Base-by-base conservation (phyloP, 2,329 filamentous ascomycete genomes). In the Colletotrichum acutatum region DNA sequence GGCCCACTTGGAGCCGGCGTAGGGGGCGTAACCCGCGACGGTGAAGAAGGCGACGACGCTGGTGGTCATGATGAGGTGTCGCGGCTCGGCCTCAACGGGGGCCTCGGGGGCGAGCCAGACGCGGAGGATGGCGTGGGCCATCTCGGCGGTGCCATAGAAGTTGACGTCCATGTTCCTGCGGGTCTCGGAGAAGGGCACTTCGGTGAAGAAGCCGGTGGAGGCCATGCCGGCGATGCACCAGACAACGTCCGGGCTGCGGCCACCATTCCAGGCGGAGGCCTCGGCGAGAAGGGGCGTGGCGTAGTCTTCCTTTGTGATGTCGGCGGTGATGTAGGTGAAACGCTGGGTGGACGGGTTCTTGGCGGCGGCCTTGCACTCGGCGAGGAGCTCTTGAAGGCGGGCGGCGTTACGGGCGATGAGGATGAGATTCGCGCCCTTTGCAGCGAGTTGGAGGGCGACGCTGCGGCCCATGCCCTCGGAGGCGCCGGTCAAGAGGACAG, bases 391-490 rank as follows among this genome's bases (percentile, higher is more conserved):
- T 76, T 94, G 87, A 28, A 99, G 93, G 81, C 96, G 97, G 71
- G 84, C 84, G 14, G 90, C 86, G 76, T 92, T 94, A 67, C 97
- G 93, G 16, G 96, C 92, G 63, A 98, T 92, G 75, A 98, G 91
- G 75, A 97, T 90, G 68, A 99, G 82, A 82, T 95, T 94, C 72
- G 97, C 96, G 59, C 97, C 97, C 82, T 95, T 95, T 62, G 89
- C 86, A 3, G 96, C 89, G 57, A 99, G 90, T 76, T 95, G 88
- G 64, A 90, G 88, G 5, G 92, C 95, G 24, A 92, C 90, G 64
- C 91, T 90, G 77, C 92, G 91, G 72, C 97, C 97, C 93, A 98
- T 94, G 71, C 97, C 97, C 80, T 98, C 94, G 0, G 97, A 98
- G 37, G 92, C 95, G 59, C 97, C 97, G 0, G 97, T 99, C 65